Evolutionary conservation across 139 green algal genomes (phyloP), one percentile per base, ranked within the genome.

Genomic region (Deuterostichococcus epilithicus): DNA sequence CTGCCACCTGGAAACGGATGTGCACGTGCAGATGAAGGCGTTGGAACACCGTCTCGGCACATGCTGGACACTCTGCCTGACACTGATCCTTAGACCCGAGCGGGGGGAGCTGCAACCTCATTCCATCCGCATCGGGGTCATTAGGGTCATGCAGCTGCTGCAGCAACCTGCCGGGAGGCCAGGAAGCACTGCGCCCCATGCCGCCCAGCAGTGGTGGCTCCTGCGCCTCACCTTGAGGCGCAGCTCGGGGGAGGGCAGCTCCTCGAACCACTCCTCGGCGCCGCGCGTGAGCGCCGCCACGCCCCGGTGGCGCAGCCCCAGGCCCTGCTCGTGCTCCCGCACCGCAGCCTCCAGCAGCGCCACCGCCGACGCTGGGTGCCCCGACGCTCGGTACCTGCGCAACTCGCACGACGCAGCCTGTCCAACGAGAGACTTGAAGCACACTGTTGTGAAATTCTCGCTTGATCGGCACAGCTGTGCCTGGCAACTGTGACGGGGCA

Each of bases 301-400:
- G n/a, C 70, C 72, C 32, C 63, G 65, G 37, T 78, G 72, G n/a
- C 72, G 33, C 28, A 82, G 44, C 23, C 78, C 78, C 45, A 82
- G 42, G 20, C 23, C 45, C n/a, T 78, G 72, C 68, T 82, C 79
- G 37, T 70, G 82, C 63, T 76, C 69, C 58, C 80, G 77, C 39
- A 89, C 37, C 28, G 73, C 75, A 0, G 80, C 78, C 72, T 89
- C 83, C 66, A 89, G 52, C 22, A 88, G 42, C 2, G 82, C 30
- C 4, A 72, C 72, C 23, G 74, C 80, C 20, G 77, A 88, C 4
- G 82, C 42, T 5, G 35, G 13, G 35, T 89, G 77, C 26, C 81
- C 78, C 69, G 52, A 33, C 70, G 35, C 25, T 25, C 25, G 39
- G 1, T 44, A 68, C 37, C 71, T 74, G 52, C 28, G n/a, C n/a